phyloP scores from a whole-genome alignment of 108 stramenopile species.

The Cyclotella distinguenda region DNA sequence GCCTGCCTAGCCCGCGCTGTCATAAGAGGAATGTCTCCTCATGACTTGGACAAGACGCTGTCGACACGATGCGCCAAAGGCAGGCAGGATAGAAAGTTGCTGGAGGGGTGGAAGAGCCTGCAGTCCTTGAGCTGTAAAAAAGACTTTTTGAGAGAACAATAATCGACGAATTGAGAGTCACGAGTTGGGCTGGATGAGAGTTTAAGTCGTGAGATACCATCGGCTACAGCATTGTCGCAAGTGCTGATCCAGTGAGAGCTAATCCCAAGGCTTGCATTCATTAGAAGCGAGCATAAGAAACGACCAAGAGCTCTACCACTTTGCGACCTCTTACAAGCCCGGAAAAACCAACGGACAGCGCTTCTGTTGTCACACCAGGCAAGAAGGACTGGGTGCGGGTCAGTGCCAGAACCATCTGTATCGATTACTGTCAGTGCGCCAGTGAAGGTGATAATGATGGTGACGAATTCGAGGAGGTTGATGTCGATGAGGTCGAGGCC shows the following conservation, averaged over 20 bases:
- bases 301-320: too few relatives aligned
- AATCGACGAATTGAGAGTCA: background rate
- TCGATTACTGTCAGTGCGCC: conserved; percentile 1
- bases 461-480: conserved; percentile 18
- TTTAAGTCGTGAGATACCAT: conserved; percentile 29
- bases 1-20: conserved; percentile 1
- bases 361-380: too few relatives aligned
- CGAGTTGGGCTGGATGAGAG: background rate
- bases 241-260: conserved; percentile 12
- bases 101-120: background rate
- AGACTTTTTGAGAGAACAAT: conserved; percentile 15
- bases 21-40: background rate
- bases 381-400: background rate
- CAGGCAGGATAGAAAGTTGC: background rate
- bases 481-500: background rate
- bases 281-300: conserved; percentile 15
- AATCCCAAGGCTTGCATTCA: conserved; percentile 10
- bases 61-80: conserved; percentile 5
- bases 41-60: conserved; percentile 4
- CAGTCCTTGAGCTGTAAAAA: conserved; percentile 11
- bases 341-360: too few relatives aligned
- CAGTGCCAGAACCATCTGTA: background rate
- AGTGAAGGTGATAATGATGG: conserved; percentile 19
- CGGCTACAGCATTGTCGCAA: conserved; percentile 17
- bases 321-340: too few relatives aligned